Percentiles rank a stretch among this genome's conserved stretches.
phyloP scores from a whole-genome alignment of 164 flowering plant genomes.

The Macadamia integrifolia region DNA sequence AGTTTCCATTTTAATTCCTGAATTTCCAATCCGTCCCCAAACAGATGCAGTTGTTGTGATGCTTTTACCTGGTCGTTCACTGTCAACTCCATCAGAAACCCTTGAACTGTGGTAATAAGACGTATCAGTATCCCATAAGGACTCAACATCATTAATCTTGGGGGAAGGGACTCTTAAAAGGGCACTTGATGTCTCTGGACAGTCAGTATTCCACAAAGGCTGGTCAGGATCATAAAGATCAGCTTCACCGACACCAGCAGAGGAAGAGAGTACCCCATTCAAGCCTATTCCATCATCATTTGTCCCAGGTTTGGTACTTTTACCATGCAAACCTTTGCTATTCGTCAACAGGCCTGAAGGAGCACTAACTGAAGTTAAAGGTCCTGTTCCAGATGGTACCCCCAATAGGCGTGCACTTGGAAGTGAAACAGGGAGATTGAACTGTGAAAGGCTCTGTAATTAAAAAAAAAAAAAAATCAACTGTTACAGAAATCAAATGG shows the following conservation, averaged over 20 bases:
- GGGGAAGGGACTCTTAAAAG: constrained; percentile 39
- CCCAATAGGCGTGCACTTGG: constrained; percentile 55
- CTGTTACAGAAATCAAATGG: neutral
- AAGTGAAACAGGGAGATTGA: constrained; percentile 90
- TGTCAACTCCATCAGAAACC: constrained; percentile 24
- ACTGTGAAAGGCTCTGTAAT: constrained; percentile 91
- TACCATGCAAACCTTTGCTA: constrained; percentile 34
- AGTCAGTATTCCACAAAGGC: constrained; percentile 72
- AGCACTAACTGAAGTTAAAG: constrained; percentile 39
- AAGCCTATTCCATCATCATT: constrained; percentile 38
- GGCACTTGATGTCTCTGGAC: constrained; percentile 47
- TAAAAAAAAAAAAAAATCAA: neutral
- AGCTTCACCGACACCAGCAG: constrained; percentile 42
- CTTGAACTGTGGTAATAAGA: constrained; percentile 30
- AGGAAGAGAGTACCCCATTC: constrained; percentile 31
- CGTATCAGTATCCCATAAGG: constrained; percentile 37
- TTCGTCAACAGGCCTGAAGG: constrained; percentile 36
- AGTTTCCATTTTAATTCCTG: constrained; percentile 35
- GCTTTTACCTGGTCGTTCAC: constrained; percentile 32
- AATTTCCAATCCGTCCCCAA: constrained; percentile 59
- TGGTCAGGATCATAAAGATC: constrained; percentile 98
- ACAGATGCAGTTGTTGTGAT: constrained; percentile 34
- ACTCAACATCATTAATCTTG: constrained; percentile 37
- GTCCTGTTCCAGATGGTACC: constrained; percentile 44
- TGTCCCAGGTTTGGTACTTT: constrained; percentile 40